Percentiles rank a stretch among this genome's conserved stretches.
These are phyloP conservation scores for Apiotrichum sp. DNA, from an alignment of 1,284 basidiomycete species.

Conservation along the genomic window DNA sequence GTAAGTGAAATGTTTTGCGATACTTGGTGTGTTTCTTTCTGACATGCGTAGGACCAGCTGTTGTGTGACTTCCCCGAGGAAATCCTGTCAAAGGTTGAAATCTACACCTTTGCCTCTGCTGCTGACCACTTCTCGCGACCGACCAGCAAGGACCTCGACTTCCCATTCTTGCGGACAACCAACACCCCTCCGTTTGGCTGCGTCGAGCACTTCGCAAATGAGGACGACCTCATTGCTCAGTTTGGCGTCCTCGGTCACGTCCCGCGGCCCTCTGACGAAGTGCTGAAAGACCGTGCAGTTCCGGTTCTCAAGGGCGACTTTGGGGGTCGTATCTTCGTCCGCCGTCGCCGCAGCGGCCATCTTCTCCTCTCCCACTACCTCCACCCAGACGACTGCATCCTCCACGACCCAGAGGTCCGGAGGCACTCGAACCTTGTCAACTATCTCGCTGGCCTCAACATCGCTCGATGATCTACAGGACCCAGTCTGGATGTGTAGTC, in stretches of 20 bases:
- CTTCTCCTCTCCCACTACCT: conserved; percentile 30
- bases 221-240: conserved; percentile 27
- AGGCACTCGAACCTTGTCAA: conserved; percentile 18
- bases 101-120: conserved; percentile 38
- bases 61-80: conserved; percentile 28
- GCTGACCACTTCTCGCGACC: conserved; percentile 35
- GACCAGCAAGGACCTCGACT: background rate
- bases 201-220: conserved; percentile 38
- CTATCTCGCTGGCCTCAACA: conserved; percentile 17
- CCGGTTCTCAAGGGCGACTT: conserved; percentile 22
- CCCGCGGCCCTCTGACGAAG: background rate
- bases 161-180: background rate
- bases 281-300: background rate
- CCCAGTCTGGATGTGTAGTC: too few species aligned
- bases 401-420: conserved; percentile 23
- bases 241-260: conserved; percentile 22
- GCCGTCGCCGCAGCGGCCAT: conserved; percentile 24
- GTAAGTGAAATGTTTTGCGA: conserved; percentile 6
- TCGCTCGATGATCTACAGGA: background rate
- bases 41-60: conserved; percentile 22
- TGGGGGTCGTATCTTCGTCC: conserved; percentile 30
- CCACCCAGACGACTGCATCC: conserved; percentile 19
- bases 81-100: conserved; percentile 28
- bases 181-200: conserved; percentile 13
- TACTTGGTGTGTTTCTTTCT: background rate